Base-by-base conservation (phyloP, 2,329 filamentous ascomycete species). In the Epicoccum sorghinum region DNA sequence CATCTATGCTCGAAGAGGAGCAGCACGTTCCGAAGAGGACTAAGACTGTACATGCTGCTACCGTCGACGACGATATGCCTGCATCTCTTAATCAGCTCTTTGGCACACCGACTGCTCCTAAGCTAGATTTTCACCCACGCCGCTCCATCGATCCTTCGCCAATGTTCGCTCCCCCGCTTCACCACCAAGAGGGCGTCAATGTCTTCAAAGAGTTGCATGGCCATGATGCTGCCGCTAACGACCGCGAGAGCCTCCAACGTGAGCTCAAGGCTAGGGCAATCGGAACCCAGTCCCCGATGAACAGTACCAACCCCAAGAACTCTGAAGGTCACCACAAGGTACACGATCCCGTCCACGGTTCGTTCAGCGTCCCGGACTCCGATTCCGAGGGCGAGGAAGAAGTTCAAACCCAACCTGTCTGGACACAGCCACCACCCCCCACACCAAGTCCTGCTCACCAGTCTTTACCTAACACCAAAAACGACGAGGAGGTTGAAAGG, bases 401-500 rank as follows among this genome's bases (percentile, higher is more conserved):
- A 40, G 67, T 69, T 9, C 70, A 66, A 6, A 67, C 71, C 6
- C 37, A 25, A 18, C 62, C 57, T 30, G 53, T 67, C 27, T 73
- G 68, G 68, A 73, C 70, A 1, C 70, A 74, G 44, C 53, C 67
- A 18, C 73, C 73, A 10, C 73, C 71, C 7, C 71, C 72, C 2
- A 62, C 72, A 23, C 72, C 73, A 8, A 67, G 66, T 8, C 71
- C 72, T 9, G 64, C 71, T 12, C 71, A 75, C 48, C 68, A 68
- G 10, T 64, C 68, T 2, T 58, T 74, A 14, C 52, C 52, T 6
- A n/a, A 13, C 22, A 8, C 43, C n/a, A 39, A 10, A 2, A 37
- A 46, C 22, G 38, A 39, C 14, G 68, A 68, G 37, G 64, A 68
- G 39, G 50, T 72, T 6, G 61, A 69, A 55, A 56, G 59, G 2